Base-by-base conservation (phyloP, 148 eudicot species). In the Nepenthes gracilis region DNA sequence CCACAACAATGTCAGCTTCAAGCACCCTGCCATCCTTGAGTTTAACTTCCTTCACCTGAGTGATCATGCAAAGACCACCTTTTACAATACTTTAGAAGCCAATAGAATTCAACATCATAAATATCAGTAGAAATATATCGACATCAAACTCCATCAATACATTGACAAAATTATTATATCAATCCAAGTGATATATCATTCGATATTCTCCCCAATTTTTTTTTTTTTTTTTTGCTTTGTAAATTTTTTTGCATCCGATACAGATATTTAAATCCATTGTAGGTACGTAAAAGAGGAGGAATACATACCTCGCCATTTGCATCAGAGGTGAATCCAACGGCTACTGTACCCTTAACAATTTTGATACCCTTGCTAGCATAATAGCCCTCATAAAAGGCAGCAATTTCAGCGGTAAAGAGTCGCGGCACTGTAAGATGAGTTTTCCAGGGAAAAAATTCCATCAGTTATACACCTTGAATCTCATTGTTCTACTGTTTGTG, bases 21-120 rank as follows among this genome's bases (percentile, higher is more conserved):
- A 94, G 78, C 69, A 81, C 95, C 63, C 88, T 78, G 47, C 97
- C 99, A 65, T 94, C 95, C 83, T 94, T 94, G 13, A 94, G 89
- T 60, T 78, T 74, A 50, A 94, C 99, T 67, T 83, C 74, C 70
- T 79, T 85, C 56, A 94, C 99, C 99, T 89, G 74, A 66, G 59
- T 49, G 12, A 60, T n/a, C 5, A 58, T n/a, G 62, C 7, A 43
- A 61, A 11, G 38, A 64, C 35, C n/a, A 15, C 2, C 15, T 2
- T 48, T 47, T 45, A 50, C 57, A 48, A 56, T n/a, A 12, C 53
- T 35, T 61, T 50, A 55, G 5, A 64, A 15, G 13, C 59, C 14
- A 34, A 9, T 43, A 15, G 7, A 38, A 49, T 36, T 13, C 6
- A 9, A 63, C 35, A n/a, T 23, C 23, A 0, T 23, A 23, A 23